phyloP scores from a whole-genome alignment of 78 protist genomes.

The Bodo saltans region DNA sequence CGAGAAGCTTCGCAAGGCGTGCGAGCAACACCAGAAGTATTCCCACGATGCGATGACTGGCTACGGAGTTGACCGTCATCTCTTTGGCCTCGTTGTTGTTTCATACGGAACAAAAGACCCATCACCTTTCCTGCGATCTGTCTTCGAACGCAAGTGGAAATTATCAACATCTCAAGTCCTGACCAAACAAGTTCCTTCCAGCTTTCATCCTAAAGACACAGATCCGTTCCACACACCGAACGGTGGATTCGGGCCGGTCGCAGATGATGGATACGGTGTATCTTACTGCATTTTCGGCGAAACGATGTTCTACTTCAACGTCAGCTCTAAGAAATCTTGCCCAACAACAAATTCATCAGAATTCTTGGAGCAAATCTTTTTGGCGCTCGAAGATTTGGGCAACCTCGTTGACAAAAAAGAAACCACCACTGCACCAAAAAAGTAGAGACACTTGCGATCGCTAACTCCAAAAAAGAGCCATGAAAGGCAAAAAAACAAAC shows the following conservation, averaged over 20 bases:
- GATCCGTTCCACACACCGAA: neutral
- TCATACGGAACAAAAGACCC: neutral
- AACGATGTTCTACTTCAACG: constrained; percentile 18
- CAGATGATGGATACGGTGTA: constrained; percentile 30
- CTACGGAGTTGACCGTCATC: constrained; percentile 46
- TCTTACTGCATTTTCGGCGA: constrained; percentile 29
- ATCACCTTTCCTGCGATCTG: constrained; percentile 19
- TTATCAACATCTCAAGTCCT: constrained; percentile 42
- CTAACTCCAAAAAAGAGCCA: too few relatives aligned
- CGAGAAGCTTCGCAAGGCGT: neutral
- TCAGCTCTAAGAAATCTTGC: neutral
- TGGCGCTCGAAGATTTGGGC: too few relatives aligned
- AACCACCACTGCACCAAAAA: too few relatives aligned
- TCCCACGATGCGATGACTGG: constrained; percentile 7
- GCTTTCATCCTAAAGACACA: neutral
- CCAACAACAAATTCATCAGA: neutral
- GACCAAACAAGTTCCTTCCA: neutral
- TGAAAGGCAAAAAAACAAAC: too few relatives aligned
- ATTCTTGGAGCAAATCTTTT: too few relatives aligned
- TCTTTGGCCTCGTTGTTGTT: constrained; percentile 23
- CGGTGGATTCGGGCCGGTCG: constrained; percentile 36
- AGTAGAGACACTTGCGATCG: too few relatives aligned
- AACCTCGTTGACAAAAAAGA: too few relatives aligned
- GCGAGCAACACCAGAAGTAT: neutral
- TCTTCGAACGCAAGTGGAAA: constrained; percentile 11